Conservation (phyloP, 164 flowering plant species). For the Buxus sempervirens region DNA sequence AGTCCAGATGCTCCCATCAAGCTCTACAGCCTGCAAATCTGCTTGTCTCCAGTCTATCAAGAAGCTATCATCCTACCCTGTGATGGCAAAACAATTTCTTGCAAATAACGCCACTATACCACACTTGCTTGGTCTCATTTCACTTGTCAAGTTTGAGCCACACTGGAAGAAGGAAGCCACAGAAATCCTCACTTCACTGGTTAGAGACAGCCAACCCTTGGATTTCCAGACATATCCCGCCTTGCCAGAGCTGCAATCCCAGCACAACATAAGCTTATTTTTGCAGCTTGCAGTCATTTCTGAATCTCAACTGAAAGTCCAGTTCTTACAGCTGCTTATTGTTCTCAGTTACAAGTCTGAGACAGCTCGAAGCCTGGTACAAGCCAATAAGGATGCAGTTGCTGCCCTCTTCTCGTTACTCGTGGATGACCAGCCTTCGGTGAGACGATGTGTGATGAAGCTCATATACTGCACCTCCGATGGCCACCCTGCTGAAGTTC, state of each 20-base stretch:
- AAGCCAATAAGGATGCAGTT: conserved; percentile 6
- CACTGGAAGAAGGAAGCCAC: conserved; percentile 14
- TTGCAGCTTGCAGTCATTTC: conserved; percentile 10
- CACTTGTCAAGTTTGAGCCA: conserved; percentile 7
- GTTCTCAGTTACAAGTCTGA: conserved; percentile 20
- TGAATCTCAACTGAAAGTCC: conserved; percentile 4
- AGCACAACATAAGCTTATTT: conserved; percentile 15
- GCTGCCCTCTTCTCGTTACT: conserved; percentile 18
- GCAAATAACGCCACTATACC: conserved; percentile 16
- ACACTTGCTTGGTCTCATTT: conserved; percentile 15
- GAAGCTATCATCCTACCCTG: conserved; percentile 15
- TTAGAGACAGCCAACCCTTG: conserved; percentile 11
- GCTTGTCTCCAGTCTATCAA: conserved; percentile 23
- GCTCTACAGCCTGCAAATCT: conserved; percentile 19
- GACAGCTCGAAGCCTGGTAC: conserved; percentile 8
- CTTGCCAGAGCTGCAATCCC: conserved; percentile 17
- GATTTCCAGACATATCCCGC: conserved; percentile 15
- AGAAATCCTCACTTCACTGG: conserved; percentile 16
- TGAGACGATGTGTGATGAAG: conserved; percentile 12
- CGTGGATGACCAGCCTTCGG: conserved; percentile 5
- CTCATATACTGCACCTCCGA: conserved; percentile 22
- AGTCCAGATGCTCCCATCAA: conserved; percentile 16
- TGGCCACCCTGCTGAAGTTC: conserved; percentile 19
- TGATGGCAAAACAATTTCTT: conserved; percentile 12
- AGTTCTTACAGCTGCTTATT: conserved; percentile 13